Percentiles rank a stretch among this genome's conserved stretches.
Evolutionary conservation across 768 basidiomycete genomes (phyloP).

Genomic region (Podaxis rugospora): DNA sequence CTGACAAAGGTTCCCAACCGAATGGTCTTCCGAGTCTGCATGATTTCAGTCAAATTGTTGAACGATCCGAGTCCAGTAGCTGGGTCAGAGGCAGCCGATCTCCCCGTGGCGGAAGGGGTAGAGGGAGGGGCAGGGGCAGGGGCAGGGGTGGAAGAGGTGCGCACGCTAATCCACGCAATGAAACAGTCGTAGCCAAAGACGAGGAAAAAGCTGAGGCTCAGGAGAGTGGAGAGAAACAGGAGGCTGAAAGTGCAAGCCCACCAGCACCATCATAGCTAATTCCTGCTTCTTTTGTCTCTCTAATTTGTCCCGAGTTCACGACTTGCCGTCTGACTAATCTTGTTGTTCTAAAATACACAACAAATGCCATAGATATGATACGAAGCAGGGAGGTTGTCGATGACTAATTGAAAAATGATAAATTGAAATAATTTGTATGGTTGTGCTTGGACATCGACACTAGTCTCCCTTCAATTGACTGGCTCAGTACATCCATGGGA

Average conservation of each 20-base stretch:
- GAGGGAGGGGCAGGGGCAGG: conserved; percentile 19
- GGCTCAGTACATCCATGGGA: conserved; percentile 26
- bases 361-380: no score
- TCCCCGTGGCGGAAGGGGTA: conserved; percentile 14
- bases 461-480: background rate
- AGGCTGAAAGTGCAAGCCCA: background rate
- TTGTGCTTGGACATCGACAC: background rate
- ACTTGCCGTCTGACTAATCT: background rate
- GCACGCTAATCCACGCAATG: background rate
- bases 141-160: conserved; percentile 1
- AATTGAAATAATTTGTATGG: conserved; percentile 1
- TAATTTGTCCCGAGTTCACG: background rate
- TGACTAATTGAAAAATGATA: background rate
- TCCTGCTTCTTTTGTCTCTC: background rate
- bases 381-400: no score
- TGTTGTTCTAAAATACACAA: no score
- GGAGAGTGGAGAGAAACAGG: background rate
- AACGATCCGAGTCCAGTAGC: background rate
- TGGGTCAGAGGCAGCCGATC: conserved; percentile 6
- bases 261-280: conserved; percentile 4
- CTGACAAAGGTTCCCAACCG: background rate
- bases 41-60: background rate
- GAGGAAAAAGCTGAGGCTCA: background rate
- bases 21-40: background rate
- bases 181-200: background rate